phyloP scores from a whole-genome alignment of 306 rosid species.

The Parietaria judaica region DNA sequence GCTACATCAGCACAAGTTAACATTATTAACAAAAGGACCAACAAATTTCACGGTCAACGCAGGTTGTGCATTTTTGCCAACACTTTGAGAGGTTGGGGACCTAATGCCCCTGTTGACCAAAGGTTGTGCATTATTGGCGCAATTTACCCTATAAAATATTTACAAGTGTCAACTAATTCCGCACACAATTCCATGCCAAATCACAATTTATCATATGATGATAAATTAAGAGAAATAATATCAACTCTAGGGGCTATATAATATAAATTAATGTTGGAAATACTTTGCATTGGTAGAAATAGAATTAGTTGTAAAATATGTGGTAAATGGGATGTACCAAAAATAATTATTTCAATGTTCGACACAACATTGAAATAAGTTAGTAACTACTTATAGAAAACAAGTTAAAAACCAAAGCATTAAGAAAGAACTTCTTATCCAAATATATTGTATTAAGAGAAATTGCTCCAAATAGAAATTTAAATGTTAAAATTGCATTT shows the following conservation, averaged over 20 bases:
- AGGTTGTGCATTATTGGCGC: too few species aligned
- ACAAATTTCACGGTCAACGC: too few species aligned
- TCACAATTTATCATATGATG: background rate
- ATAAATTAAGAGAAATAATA: background rate
- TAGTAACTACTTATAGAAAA: conserved; percentile 1
- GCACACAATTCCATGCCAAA: background rate
- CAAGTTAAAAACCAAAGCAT: background rate
- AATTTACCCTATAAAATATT: too few species aligned
- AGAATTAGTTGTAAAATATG: background rate
- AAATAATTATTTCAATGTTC: conserved; percentile 8
- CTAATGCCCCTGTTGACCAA: too few species aligned
- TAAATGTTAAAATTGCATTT: too few species aligned
- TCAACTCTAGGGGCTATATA: background rate
- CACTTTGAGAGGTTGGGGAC: too few species aligned
- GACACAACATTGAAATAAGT: conserved; percentile 4
- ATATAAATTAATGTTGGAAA: background rate
- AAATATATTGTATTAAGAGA: background rate
- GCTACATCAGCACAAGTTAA: too few species aligned
- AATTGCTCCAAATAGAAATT: too few species aligned
- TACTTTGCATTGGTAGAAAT: background rate
- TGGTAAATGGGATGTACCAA: conserved; percentile 1
- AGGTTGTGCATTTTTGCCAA: too few species aligned
- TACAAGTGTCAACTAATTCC: too few species aligned
- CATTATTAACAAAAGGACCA: too few species aligned
- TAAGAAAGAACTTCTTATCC: background rate